Evolutionary conservation across 208 protist genomes (phyloP), one percentile per base, ranked within the genome.

Genomic region (Acanthamoeba royreba): DNA sequence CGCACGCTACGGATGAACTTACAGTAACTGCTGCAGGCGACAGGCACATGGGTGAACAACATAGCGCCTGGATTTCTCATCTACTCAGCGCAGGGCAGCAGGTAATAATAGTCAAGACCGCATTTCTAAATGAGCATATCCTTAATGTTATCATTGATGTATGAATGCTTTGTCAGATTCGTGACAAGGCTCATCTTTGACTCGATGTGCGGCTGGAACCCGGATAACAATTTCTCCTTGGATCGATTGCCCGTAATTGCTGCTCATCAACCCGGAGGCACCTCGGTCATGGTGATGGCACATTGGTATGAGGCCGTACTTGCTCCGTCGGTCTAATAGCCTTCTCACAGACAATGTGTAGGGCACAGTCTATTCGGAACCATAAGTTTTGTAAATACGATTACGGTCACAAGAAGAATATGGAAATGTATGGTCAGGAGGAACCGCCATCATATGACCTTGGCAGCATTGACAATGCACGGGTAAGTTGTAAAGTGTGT

Each of bases 361-460:
- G 86, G 86, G 86, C 86, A 8, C 86, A 92, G 38, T 45, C 86
- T 17, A 77, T 92, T 25, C 86, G 86, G 2, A 79, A 45, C 17
- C 11, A 38, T 25, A 92, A 22, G 28, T 92, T 92, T 58, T 47
- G 86, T 40, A 90, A 49, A 19, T 92, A 47, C 28, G 61, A 92
- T 40, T 77, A 92, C 61, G 86, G 86, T 11, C 22, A 49, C 1
- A 92, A 92, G 86, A 77, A 92, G 86, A 92, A 92, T 58, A 5
- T 77, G 53, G 86, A 92, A 40, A 31, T 92, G 28, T 92, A 92
- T n/a, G 40, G 40, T 2, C 49, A 77, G 55, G 40, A 66, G 31
- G 22, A 77, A 33, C 53, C 86, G 19, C 86, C 86, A 4, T 31
- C 61, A 25, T 92, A 92, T n/a, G 55, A 92, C 55, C 46, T 91